phyloP scores from a whole-genome alignment of 2,329 filamentous ascomycete genomes.

The Delphinella strobiligena region DNA sequence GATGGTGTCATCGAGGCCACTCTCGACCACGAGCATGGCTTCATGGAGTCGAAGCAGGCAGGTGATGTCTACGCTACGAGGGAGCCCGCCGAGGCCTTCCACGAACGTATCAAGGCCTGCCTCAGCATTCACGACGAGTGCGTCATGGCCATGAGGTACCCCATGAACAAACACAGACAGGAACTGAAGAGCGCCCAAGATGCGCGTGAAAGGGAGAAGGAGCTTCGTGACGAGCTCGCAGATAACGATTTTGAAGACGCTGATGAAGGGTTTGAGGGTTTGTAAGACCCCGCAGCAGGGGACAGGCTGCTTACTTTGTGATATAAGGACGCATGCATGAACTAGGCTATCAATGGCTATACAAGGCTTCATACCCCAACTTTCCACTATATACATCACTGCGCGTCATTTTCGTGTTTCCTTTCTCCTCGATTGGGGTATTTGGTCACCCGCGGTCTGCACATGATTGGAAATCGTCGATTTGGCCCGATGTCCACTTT shows the following conservation, averaged over 20 bases:
- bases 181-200: conserved; percentile 98
- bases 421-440: too few relatives aligned
- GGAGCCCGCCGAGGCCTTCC: conserved; percentile 93
- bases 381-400: too few relatives aligned
- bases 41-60: conserved; percentile 97
- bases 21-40: conserved; percentile 84
- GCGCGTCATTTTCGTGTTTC: too few relatives aligned
- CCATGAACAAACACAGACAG: conserved; percentile 96
- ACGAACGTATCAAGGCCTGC: conserved; percentile 89
- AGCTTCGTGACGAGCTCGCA: conserved; percentile 97
- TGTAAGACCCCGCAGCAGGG: conserved; percentile 43
- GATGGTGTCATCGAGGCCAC: conserved; percentile 96
- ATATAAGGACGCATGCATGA: conserved; percentile 1
- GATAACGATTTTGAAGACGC: conserved; percentile 95
- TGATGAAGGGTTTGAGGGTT: conserved; percentile 92
- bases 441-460: too few relatives aligned
- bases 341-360: too few relatives aligned
- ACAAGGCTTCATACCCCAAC: too few relatives aligned
- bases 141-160: conserved; percentile 98
- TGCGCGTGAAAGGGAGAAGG: conserved; percentile 88
- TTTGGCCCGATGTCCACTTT: too few relatives aligned
- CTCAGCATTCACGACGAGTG: conserved; percentile 91
- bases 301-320: conserved; percentile 1
- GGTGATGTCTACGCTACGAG: conserved; percentile 92
- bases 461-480: too few relatives aligned